These are phyloP conservation scores for Caloboletus firmus DNA, from an alignment of 1,284 basidiomycete genomes.

Conservation along the genomic window DNA sequence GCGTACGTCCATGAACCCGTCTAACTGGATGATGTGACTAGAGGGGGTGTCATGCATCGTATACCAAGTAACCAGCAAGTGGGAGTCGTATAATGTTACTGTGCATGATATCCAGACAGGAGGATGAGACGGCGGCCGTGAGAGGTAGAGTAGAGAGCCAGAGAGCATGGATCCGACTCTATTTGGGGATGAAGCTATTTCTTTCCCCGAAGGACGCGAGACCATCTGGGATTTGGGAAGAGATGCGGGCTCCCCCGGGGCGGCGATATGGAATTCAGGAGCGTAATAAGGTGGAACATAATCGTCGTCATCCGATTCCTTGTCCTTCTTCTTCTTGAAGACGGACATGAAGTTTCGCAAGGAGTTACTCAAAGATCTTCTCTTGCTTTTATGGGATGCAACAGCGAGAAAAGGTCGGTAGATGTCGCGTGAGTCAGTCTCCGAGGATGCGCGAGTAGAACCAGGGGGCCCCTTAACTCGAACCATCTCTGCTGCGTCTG, in stretches of 20 bases:
- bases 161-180: conserved; percentile 26
- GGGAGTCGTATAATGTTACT: conserved; percentile 47
- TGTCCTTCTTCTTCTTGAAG: conserved; percentile 55
- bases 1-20: conserved; percentile 59
- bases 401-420: conserved; percentile 16
- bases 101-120: conserved; percentile 57
- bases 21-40: conserved; percentile 48
- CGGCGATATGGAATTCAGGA: conserved; percentile 5
- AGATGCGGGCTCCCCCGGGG: background rate
- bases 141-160: conserved; percentile 54
- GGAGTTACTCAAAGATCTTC: conserved; percentile 59
- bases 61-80: conserved; percentile 50
- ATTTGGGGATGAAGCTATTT: background rate
- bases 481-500: conserved; percentile 7
- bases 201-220: conserved; percentile 1
- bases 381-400: conserved; percentile 38
- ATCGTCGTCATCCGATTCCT: conserved; percentile 34
- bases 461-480: conserved; percentile 7
- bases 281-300: conserved; percentile 2
- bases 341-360: conserved; percentile 64
- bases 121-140: conserved; percentile 34
- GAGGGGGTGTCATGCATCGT: conserved; percentile 45
- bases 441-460: conserved; percentile 15
- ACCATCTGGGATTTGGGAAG: conserved; percentile 5
- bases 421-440: conserved; percentile 7